phyloP scores from a whole-genome alignment of 148 eudicot genomes.

The Dysphania ambrosioides region DNA sequence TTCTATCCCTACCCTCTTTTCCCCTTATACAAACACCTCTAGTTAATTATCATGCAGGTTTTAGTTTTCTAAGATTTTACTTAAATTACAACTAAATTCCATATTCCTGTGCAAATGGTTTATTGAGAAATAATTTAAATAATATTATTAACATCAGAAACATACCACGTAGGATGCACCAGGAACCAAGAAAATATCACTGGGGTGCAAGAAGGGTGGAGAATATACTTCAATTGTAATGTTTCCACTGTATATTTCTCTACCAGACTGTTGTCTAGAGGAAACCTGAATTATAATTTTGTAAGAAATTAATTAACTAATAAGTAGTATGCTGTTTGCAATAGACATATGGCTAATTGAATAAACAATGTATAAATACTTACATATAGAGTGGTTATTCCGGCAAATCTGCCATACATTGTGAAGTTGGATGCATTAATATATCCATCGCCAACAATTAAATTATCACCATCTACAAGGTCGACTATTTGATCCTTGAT shows the following conservation, averaged over 20 bases:
- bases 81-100: no score
- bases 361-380: constrained; percentile 29
- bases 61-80: neutral
- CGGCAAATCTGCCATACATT: constrained; percentile 55
- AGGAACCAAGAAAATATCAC: constrained; percentile 68
- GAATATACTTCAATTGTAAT: constrained; percentile 83
- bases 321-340: neutral
- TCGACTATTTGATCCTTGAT: constrained; percentile 54
- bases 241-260: constrained; percentile 57
- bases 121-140: neutral
- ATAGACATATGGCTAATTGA: neutral
- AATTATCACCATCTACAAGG: constrained; percentile 42
- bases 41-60: neutral
- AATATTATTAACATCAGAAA: neutral
- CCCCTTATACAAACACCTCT: no score
- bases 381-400: constrained; percentile 70
- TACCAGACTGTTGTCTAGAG: constrained; percentile 66
- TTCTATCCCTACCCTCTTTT: no score
- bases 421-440: constrained; percentile 49
- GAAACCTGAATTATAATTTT: constrained; percentile 42
- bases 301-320: neutral
- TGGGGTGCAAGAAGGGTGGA: constrained; percentile 60
- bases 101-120: neutral
- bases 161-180: constrained; percentile 89
- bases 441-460: constrained; percentile 33